A percentile compares a stretch with the other conserved stretches of the same genome.
Evolutionary conservation across 768 basidiomycete species (phyloP).

Genomic region (Chiua virens): DNA sequence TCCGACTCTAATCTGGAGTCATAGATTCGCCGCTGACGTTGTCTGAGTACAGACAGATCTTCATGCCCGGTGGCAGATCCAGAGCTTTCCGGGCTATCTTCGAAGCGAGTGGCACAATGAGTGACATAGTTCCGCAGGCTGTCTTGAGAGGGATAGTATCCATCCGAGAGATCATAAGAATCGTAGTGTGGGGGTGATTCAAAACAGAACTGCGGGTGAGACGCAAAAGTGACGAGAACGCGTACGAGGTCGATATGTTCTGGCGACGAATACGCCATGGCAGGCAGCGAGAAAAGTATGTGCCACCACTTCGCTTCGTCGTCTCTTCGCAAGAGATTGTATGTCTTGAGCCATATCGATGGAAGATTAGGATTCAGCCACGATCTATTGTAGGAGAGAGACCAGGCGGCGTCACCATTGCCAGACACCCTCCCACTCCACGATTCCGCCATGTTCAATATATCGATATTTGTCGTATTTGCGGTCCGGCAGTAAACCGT

Average conservation of each 20-base stretch:
- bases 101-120: background rate
- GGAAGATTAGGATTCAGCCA: slow-evolving; percentile 28
- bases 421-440: slow-evolving; percentile 1
- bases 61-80: background rate
- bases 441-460: too few species aligned
- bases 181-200: slow-evolving; percentile 18
- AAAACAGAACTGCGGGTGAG: slow-evolving; percentile 4
- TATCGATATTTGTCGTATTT: background rate
- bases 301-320: slow-evolving; percentile 11
- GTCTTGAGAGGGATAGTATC: background rate
- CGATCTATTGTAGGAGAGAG: slow-evolving; percentile 24
- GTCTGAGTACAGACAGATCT: background rate
- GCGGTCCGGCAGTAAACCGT: background rate
- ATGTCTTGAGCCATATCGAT: slow-evolving; percentile 28
- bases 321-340: slow-evolving; percentile 24
- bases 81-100: slow-evolving; percentile 13
- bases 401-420: background rate
- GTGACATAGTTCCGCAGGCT: background rate
- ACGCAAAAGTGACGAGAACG: slow-evolving; percentile 33
- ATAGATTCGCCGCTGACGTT: slow-evolving; percentile 9
- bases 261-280: slow-evolving; percentile 30
- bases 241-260: slow-evolving; percentile 18
- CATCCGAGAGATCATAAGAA: slow-evolving; percentile 10
- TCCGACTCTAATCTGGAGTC: slow-evolving; percentile 5
- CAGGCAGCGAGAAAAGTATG: slow-evolving; percentile 33